A percentile compares a stretch with the other conserved stretches of the same genome.
Evolutionary conservation across 148 eudicot species (phyloP).

Genomic region (Camellia japonica): DNA sequence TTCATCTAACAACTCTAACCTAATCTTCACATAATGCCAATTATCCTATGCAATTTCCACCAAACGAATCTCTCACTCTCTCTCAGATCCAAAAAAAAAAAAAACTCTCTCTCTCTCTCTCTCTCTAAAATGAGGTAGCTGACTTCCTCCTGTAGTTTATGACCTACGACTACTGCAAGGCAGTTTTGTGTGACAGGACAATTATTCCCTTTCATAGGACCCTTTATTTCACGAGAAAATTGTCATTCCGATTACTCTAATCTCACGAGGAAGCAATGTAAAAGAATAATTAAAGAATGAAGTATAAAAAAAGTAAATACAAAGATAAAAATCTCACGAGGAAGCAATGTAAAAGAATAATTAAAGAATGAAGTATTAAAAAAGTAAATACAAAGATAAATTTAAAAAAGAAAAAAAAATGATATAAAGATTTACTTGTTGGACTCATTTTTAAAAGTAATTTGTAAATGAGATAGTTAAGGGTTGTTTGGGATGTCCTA

Average conservation of each 20-base stretch:
- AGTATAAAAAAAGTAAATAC: too few species aligned
- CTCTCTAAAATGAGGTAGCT: neutral
- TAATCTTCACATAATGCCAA: neutral
- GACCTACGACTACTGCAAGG: neutral
- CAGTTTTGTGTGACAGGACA: neutral
- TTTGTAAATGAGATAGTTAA: too few species aligned
- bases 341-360: too few species aligned
- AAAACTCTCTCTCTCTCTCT: neutral
- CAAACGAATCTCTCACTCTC: slow-evolving; percentile 8
- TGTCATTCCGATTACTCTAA: neutral
- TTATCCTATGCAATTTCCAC: neutral
- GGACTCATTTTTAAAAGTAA: too few species aligned
- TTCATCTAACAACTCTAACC: neutral
- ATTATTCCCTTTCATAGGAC: neutral
- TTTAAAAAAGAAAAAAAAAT: too few species aligned
- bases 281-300: neutral
- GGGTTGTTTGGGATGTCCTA: too few species aligned
- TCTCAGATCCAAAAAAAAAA: neutral
- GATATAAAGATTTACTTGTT: too few species aligned
- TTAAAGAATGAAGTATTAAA: neutral
- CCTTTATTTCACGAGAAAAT: neutral
- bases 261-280: too few species aligned
- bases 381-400: too few species aligned
- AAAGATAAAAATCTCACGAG: too few species aligned
- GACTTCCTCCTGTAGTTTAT: neutral